Base-by-base conservation (phyloP, 495 filamentous ascomycete genomes). In the Xylaria bambusicola region DNA sequence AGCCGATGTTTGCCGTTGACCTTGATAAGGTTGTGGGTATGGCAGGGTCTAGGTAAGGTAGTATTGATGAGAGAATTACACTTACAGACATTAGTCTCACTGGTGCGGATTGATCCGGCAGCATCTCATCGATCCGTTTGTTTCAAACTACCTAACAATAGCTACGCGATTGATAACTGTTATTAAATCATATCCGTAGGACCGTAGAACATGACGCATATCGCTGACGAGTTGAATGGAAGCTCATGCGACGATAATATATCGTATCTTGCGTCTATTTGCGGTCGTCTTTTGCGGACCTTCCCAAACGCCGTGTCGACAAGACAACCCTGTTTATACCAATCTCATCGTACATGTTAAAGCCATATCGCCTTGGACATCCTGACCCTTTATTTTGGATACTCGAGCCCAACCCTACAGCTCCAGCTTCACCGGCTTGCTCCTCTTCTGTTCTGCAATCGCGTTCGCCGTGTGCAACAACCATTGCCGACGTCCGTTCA, bases 401-500 rank as follows among this genome's bases (percentile, higher is more conserved):
- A 54, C 18, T 24, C 38, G 31, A 13, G 4, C 24, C 23, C 23
- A 47, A 10, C 13, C n/a, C 18, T 23, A 60, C 29, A 60, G 23
- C 46, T 53, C 57, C 49, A 52, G 10, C n/a, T 53, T 60, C 49
- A 60, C 57, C 57, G 78, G 75, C 6, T 61, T 33, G 38, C 82
- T 84, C 40, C 83, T 83, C n/a, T 76, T 70, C 53, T 62, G 59
- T 21, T 53, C 54, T 17, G 24, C 58, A 24, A 53, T 42, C 10
- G 12, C 35, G 9, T 26, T 35, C 35, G 51, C 58, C 42, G 24
- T 56, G 17, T 55, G 44, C 20, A 61, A 15, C 31, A 61, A 17
- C 51, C 58, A 61, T 18, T 55, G 49, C 9, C 58, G 48, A 27
- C 58, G 48, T 12, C 58, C 58, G 23, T 53, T 60, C 21, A 60